Evolutionary conservation across 805 yeast species (phyloP), one percentile per base, ranked within the genome.

Genomic region (Grigorovia humatica): DNA sequence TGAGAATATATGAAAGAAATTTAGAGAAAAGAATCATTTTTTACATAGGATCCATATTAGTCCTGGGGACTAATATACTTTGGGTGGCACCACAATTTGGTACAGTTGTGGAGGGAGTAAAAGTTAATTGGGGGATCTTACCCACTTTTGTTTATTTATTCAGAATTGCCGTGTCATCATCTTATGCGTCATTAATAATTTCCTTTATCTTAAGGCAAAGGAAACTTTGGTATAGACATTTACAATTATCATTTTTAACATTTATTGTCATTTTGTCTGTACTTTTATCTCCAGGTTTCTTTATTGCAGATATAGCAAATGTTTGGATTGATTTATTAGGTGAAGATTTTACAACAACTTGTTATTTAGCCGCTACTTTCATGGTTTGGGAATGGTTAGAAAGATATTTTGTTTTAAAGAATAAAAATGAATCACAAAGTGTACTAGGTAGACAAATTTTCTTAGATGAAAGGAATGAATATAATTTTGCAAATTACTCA

Each of bases 311-410:
- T 68, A 79, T 87, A 2, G 76, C 90, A 0, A 81, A 80, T 63
- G 74, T 82, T 6, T 87, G 89, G 85, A 81, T 82, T n/a, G 77
- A 77, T 52, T 85, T 82, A 55, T 70, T 85, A 49, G 80, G 88
- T 19, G 91, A 85, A 61, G 71, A 85, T 45, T 84, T 85, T 66
- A 81, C 84, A 45, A 77, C 86, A 18, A 82, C 85, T 1, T 77
- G 83, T n/a, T 83, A 82, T 62, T 78, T 85, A 9, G 72, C 83
- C 19, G 77, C 87, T 40, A 84, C 87, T 32, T 84, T 84, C 7
- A 74, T 83, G 11, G 86, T 86, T 0, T 85, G 95, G 93, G 95
- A 86, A 65, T 88, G 95, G 91, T 76, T 85, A 54, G 85, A 84
- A 60, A 73, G 85, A 55, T 74, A 83, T 51, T 76, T 77, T 48